These are phyloP conservation scores for Leucaena leucocephala DNA, from an alignment of 306 rosid genomes.

Conservation along the genomic window DNA sequence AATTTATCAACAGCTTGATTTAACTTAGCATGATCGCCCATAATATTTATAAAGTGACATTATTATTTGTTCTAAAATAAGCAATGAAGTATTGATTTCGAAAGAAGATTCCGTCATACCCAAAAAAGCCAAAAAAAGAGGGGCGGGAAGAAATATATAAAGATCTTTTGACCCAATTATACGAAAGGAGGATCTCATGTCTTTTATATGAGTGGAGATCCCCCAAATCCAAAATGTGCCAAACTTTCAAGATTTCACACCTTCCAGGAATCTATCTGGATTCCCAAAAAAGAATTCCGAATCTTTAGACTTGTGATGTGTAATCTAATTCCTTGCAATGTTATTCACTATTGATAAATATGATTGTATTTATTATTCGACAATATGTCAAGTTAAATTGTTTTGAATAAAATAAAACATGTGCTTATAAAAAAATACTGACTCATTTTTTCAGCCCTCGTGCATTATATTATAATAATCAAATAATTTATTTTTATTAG, in stretches of 20 bases:
- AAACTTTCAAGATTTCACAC: slow-evolving; percentile 28
- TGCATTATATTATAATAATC: not conserved
- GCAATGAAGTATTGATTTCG: not conserved
- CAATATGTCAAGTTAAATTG: too few relatives aligned
- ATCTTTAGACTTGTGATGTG: not conserved
- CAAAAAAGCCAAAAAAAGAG: not conserved
- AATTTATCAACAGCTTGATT: not conserved
- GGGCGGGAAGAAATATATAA: not conserved
- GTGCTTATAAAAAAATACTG: too few relatives aligned
- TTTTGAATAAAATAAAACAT: too few relatives aligned
- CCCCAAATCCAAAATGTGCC: not conserved
- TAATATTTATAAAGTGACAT: not conserved
- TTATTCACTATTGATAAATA: too few relatives aligned
- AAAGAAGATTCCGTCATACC: not conserved
- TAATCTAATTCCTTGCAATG: too few relatives aligned
- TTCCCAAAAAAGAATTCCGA: not conserved
- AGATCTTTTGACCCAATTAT: not conserved
- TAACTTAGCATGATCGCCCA: not conserved
- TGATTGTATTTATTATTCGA: too few relatives aligned
- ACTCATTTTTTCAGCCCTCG: not conserved
- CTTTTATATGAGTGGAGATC: not conserved
- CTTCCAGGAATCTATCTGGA: not conserved
- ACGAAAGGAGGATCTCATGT: not conserved
- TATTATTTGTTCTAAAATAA: not conserved
- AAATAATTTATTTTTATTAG: not conserved